Evolutionary conservation across 140 eudicot species (phyloP), one percentile per base, ranked within the genome.

Genomic region (Senecio squalidus): DNA sequence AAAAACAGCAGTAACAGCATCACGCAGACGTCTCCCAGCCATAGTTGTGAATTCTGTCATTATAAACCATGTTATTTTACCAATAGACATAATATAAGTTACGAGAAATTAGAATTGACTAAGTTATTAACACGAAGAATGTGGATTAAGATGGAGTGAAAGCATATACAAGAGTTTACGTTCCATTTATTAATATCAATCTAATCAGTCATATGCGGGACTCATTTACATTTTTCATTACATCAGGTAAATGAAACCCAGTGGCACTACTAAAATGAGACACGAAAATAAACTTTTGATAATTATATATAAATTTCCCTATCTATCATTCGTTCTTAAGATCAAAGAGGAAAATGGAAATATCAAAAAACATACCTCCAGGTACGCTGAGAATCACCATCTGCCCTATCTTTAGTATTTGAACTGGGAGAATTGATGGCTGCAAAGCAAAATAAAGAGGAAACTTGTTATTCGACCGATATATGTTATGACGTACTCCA

Each of bases 11-110:
- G 65, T 82, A 58, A 92, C 85, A 31, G 99, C 99, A 73, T 92
- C 96, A 25, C 99, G 95, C 34, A 92, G 85, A 43, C 96, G 93
- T 62, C 99, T 88, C 26, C 99, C 99, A 62, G 99, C 95, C 99
- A 92, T 92, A 16, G 99, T 92, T 58, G 96, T 87, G 79, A 92
- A 92, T 71, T 92, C 99, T 92, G 85, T 29, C 17, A 74, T 36
- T 68, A 61, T 24, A 4, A 54, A 54, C 40, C 66, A 45, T 68
- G 53, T 58, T 57, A 58, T 16, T 17, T 4, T 16, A 47, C 14
- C 57, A 23, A 55, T 45, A 30, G 29, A 46, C n/a, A 67, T 21
- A 22, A n/a, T 15, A 52, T 40, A 27, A 66, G 29, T 45, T 45
- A 4, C 57, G 18, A 27, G 16, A 10, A 18, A 11, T 5, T 47